Base-by-base conservation (phyloP, 139 green algal species). In the Edaphochlamys debaryana region DNA sequence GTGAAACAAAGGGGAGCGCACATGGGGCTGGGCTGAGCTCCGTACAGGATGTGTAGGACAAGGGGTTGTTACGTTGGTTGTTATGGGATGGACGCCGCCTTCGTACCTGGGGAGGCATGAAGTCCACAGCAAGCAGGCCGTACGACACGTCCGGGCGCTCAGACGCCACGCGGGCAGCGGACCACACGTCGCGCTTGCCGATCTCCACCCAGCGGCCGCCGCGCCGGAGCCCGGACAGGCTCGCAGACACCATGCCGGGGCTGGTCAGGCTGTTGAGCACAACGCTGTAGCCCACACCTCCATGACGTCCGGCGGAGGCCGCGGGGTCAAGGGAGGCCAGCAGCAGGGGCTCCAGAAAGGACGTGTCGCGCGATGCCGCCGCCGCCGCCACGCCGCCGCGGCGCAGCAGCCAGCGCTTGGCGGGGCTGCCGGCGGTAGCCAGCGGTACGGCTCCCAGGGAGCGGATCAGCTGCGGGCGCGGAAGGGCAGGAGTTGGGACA, bases 111-210 rank as follows among this genome's bases (percentile, higher is more conserved):
- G 86, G 81, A 0, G 95, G 91, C 82, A 98, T 88, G 89, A 98
- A 97, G 88, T 98, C 95, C 8, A 98, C 89, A 1, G 95, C 95
- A 36, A 98, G 79, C 45, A 97, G 85, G 15, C 86, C 83, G 85
- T 95, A 96, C 7, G 3, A 20, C 71, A 95, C 87, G 70, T 98
- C 95, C 25, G 94, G 94, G 1, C 95, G 93, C 79, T 98, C 93
- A 25, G 36, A 22, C 66, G 34, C 3, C 48, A 76, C 66, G 1
- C 78, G 66, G 48, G 64, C 78, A 9, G 66, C 20, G 15, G 68
- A 85, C 94, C 94, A 98, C 69, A 98, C 96, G 91, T 97, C 95
- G 42, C 95, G 87, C 92, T 98, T 98, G 82, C 90, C 93, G 81
- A 98, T 97, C 86, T 98, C 95, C 50, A 96, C 90, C 75, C 97